These are phyloP conservation scores for Penicillium fimorum DNA, from an alignment of 495 filamentous ascomycete species.

Conservation along the genomic window DNA sequence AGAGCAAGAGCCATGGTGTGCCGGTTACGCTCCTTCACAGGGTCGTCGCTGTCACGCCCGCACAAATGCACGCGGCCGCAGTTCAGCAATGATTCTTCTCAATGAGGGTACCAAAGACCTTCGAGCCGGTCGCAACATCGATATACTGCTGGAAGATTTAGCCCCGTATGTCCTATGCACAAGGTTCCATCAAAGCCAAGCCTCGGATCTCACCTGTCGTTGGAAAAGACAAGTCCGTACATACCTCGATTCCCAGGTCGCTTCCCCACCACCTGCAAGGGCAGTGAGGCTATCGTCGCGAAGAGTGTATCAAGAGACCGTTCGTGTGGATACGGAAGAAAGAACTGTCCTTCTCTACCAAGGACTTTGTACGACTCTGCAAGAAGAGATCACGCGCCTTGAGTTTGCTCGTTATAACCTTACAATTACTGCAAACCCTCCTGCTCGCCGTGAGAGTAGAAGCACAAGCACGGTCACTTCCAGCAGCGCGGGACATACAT, in stretches of 20 bases:
- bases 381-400: not conserved
- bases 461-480: not conserved
- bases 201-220: slow-evolving; percentile 6
- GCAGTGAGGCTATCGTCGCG: not conserved
- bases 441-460: not conserved
- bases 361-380: not conserved
- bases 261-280: not conserved
- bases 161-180: slow-evolving; percentile 30
- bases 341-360: not conserved
- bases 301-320: not conserved
- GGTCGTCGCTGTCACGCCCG: slow-evolving; percentile 25
- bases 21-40: slow-evolving; percentile 23
- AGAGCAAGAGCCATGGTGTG: slow-evolving; percentile 25
- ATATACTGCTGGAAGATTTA: slow-evolving; percentile 21
- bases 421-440: not conserved
- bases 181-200: slow-evolving; percentile 27
- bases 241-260: slow-evolving; percentile 10
- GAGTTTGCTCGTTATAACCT: not conserved
- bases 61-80: slow-evolving; percentile 20
- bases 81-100: slow-evolving; percentile 20
- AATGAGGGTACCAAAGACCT: slow-evolving; percentile 22
- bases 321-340: not conserved
- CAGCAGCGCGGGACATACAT: not conserved
- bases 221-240: slow-evolving; percentile 22
- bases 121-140: slow-evolving; percentile 16